Base-by-base conservation (phyloP, 2,329 filamentous ascomycete species). In the Colletotrichum sp. region DNA sequence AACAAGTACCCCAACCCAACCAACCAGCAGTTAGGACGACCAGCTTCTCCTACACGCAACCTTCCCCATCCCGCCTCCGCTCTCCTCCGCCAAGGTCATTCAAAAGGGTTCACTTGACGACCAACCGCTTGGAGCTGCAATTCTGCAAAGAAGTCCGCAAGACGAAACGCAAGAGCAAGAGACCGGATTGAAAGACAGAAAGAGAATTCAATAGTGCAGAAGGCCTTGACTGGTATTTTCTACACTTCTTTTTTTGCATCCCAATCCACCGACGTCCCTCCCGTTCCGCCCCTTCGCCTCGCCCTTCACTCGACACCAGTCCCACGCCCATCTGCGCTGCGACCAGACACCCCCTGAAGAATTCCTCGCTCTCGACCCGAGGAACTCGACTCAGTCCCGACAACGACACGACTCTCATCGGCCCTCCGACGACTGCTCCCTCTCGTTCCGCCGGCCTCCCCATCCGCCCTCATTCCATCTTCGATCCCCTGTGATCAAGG, bases 301-400 rank as follows among this genome's bases (percentile, higher is more conserved):
- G 68, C 60, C 73, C 73, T 77, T 77, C 67, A 66, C 72, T 76
- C 67, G 21, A 70, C 65, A 74, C 67, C 28, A 55, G 67, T 74
- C 71, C 59, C 67, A 44, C 39, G 39, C 39, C 67, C 71, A 28
- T 24, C 65, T 49, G 65, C 13, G 55, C 69, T 57, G 72, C 69
- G 62, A 72, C 67, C 24, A 44, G 69, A 60, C 73, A 75, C 52
- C 65, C 78, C 77, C 78, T 69, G 66, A 73, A 72, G 78, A 85
- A 88, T 88, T 87, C 86, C 86, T 87, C 83, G 83, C 82, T 82
- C 82, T 82, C 82, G 82, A 83, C 77, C 83, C 82, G 82, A 86
- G 84, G 86, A 87, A 87, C 86, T 85, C 82, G 81, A 82, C 79
- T 81, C 79, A 77, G 77, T 77, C 78, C 67, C 71, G 72, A 44